Percentiles rank a stretch among this genome's conserved stretches.
Evolutionary conservation across 441 rosid genomes (phyloP).

Genomic region (Gossypium lobatum): DNA sequence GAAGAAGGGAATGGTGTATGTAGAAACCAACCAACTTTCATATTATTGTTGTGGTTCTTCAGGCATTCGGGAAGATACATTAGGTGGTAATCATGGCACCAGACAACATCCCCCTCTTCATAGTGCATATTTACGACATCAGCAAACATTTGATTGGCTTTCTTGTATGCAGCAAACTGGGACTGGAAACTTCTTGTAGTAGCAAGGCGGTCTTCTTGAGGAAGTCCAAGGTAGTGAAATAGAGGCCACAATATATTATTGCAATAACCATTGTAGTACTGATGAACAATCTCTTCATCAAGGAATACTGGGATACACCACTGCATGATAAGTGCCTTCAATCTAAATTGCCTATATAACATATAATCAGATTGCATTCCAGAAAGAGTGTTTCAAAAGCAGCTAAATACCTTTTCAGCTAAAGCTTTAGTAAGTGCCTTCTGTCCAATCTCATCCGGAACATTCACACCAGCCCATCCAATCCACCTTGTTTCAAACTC

Average conservation of each 20-base stretch:
- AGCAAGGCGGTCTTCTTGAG: constrained; percentile 99
- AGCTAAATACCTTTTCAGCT: constrained; percentile 73
- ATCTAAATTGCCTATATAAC: neutral
- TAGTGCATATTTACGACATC: constrained; percentile 87
- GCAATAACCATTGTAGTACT: constrained; percentile 97
- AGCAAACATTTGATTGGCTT: constrained; percentile 97
- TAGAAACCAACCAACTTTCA: constrained; percentile 99
- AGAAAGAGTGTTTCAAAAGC: constrained; percentile 9
- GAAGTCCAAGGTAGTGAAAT: constrained; percentile 94
- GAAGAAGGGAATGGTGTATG: constrained; percentile 99
- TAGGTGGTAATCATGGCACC: constrained; percentile 99
- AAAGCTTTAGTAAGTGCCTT: constrained; percentile 82
- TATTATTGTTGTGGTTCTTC: constrained; percentile 63
- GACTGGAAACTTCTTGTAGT: constrained; percentile 98
- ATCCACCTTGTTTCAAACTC: constrained; percentile 99
- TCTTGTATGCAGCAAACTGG: constrained; percentile 91
- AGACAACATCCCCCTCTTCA: constrained; percentile 97
- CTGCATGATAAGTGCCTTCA: constrained; percentile 33
- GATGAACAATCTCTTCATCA: constrained; percentile 99
- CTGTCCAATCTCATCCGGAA: constrained; percentile 94
- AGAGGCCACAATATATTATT: constrained; percentile 98
- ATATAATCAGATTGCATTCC: constrained; percentile 9
- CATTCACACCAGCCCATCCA: constrained; percentile 99
- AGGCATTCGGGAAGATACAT: constrained; percentile 97
- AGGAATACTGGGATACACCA: constrained; percentile 98